Conservation (phyloP, 2,329 filamentous ascomycete genomes). For the Sclerotinia minor region DNA sequence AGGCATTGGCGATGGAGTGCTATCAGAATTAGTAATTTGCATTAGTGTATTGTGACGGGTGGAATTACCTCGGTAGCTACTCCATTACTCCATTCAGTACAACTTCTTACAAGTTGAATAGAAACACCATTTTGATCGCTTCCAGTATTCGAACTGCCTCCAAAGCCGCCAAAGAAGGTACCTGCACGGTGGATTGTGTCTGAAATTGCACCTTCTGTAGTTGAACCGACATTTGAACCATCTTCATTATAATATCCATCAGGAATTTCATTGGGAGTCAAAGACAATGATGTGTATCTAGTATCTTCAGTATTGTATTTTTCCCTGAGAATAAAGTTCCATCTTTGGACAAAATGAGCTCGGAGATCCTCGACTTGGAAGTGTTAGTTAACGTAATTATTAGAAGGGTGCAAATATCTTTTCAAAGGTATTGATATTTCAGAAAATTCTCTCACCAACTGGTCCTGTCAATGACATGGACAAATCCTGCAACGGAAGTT, state of each 20-base stretch:
- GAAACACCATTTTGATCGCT: constrained; percentile 50
- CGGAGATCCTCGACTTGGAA: constrained; percentile 64
- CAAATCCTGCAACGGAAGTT: constrained; percentile 55
- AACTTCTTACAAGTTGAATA: constrained; percentile 47
- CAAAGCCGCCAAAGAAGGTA: constrained; percentile 4
- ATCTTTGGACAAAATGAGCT: constrained; percentile 79
- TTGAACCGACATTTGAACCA: constrained; percentile 30
- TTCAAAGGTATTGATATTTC: not conserved
- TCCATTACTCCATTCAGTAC: constrained; percentile 60
- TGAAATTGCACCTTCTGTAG: constrained; percentile 18
- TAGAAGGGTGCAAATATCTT: constrained; percentile 43
- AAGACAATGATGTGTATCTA: constrained; percentile 43
- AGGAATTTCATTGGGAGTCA: constrained; percentile 29
- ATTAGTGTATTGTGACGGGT: not conserved
- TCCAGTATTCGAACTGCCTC: constrained; percentile 38
- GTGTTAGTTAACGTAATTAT: constrained; percentile 39
- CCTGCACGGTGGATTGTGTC: constrained; percentile 20
- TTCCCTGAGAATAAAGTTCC: constrained; percentile 85
- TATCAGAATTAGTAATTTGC: constrained; percentile 24
- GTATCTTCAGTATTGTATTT: constrained; percentile 66
- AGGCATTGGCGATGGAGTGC: constrained; percentile 86
- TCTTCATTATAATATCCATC: constrained; percentile 36
- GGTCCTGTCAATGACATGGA: constrained; percentile 72
- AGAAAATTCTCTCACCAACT: constrained; percentile 12
- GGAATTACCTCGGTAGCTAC: constrained; percentile 52